Percentiles rank a stretch among this genome's conserved stretches.
These are phyloP conservation scores for Xerophyta viscosa DNA, from an alignment of 106 monocot genomes.

Conservation along the genomic window DNA sequence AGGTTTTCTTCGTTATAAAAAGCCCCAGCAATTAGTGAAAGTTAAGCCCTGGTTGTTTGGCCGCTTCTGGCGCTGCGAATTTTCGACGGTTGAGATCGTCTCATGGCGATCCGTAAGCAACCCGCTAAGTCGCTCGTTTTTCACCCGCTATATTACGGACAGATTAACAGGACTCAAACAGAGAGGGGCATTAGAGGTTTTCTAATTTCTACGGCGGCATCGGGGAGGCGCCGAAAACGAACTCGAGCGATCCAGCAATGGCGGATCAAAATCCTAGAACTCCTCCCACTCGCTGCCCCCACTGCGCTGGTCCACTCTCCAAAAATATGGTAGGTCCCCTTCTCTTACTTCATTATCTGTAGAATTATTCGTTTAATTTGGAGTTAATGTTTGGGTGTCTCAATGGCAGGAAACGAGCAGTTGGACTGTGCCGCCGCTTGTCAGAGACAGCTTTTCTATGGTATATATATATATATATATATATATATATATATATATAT, in stretches of 20 bases:
- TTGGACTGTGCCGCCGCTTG: constrained; percentile 70
- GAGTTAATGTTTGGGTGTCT: background rate
- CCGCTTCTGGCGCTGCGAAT: too few relatives aligned
- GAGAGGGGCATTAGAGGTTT: too few relatives aligned
- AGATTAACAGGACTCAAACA: too few relatives aligned
- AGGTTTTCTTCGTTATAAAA: too few relatives aligned
- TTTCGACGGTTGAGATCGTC: too few relatives aligned
- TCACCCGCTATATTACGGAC: too few relatives aligned
- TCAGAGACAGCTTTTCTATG: constrained; percentile 86
- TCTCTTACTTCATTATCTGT: background rate
- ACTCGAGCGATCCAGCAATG: constrained; percentile 9
- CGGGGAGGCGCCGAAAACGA: background rate
- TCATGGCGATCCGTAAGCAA: too few relatives aligned
- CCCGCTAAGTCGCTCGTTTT: too few relatives aligned
- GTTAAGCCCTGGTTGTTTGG: too few relatives aligned
- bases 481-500: too few relatives aligned
- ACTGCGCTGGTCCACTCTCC: constrained; percentile 74
- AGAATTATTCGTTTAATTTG: background rate
- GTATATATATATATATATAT: constrained; percentile 10
- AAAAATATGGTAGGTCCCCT: constrained; percentile 56
- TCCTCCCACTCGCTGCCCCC: constrained; percentile 34
- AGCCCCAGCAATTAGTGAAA: too few relatives aligned
- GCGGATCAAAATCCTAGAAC: constrained; percentile 10
- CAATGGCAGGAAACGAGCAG: constrained; percentile 54
- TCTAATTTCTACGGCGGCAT: background rate